A percentile compares a stretch with the other conserved stretches of the same genome.
Evolutionary conservation across 331 rosid species (phyloP).

Genomic region (Telfairia occidentalis): DNA sequence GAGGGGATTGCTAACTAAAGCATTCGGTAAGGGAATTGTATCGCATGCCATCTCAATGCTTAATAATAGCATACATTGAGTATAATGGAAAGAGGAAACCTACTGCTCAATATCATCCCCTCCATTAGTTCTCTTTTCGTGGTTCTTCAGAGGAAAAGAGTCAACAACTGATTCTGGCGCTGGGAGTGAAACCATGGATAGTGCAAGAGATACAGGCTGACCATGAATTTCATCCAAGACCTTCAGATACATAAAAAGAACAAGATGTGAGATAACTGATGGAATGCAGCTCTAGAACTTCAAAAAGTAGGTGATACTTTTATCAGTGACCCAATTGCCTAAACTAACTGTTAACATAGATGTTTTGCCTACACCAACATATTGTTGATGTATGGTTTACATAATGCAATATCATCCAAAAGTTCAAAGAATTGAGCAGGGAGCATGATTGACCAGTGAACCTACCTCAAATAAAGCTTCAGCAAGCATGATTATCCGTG

Average conservation of each 20-base stretch:
- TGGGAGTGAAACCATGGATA: slow-evolving; percentile 75
- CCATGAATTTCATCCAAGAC: slow-evolving; percentile 94
- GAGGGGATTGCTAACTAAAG: background rate
- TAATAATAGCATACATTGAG: background rate
- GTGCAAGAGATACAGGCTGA: slow-evolving; percentile 71
- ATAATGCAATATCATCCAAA: background rate
- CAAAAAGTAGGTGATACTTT: background rate
- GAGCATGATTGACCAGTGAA: no score
- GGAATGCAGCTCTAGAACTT: slow-evolving; percentile 3
- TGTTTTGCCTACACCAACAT: background rate
- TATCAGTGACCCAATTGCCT: background rate
- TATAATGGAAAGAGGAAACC: slow-evolving; percentile 17
- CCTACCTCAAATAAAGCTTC: slow-evolving; percentile 44
- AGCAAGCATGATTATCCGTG: slow-evolving; percentile 44
- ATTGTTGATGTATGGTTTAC: background rate
- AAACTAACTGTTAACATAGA: background rate
- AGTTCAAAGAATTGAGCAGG: slow-evolving; percentile 5
- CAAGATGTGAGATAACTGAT: slow-evolving; percentile 5
- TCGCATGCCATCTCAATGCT: background rate
- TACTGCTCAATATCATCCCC: slow-evolving; percentile 58
- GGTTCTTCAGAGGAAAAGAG: slow-evolving; percentile 75
- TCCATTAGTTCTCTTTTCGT: slow-evolving; percentile 44
- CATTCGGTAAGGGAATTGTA: background rate
- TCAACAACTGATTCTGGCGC: slow-evolving; percentile 84
- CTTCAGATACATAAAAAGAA: slow-evolving; percentile 22